These are phyloP conservation scores for Wickerhamomyces xylosicus DNA, from an alignment of 805 yeast genomes.

Conservation along the genomic window DNA sequence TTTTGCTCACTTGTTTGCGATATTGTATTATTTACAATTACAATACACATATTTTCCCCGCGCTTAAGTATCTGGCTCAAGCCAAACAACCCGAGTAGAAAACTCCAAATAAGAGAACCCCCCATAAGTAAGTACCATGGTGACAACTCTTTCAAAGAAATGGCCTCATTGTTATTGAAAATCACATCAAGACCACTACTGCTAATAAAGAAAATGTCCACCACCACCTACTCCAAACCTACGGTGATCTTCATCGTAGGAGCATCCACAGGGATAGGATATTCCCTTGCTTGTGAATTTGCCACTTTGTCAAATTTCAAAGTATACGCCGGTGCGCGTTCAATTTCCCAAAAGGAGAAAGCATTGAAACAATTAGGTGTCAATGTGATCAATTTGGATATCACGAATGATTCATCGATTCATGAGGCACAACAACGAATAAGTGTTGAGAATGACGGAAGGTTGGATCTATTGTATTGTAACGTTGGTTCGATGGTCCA, in stretches of 20 bases:
- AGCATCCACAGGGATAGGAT: conserved; percentile 52
- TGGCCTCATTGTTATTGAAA: too few relatives aligned
- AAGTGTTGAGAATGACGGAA: conserved; percentile 21
- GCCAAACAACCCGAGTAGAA: too few relatives aligned
- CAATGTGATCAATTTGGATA: conserved; percentile 23
- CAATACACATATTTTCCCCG: too few relatives aligned
- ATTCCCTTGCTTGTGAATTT: conserved; percentile 33
- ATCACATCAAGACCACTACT: too few relatives aligned
- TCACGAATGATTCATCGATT: conserved; percentile 22
- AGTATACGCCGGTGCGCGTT: conserved; percentile 26
- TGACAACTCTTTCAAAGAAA: too few relatives aligned
- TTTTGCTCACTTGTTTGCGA: too few relatives aligned
- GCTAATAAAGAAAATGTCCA: too few relatives aligned
- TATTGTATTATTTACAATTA: too few relatives aligned
- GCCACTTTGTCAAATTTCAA: conserved; percentile 29
- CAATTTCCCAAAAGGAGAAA: conserved; percentile 19
- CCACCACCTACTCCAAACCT: too few relatives aligned
- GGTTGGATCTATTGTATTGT: conserved; percentile 27
- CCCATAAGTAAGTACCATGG: too few relatives aligned
- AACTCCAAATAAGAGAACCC: too few relatives aligned
- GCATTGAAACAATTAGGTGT: conserved; percentile 23
- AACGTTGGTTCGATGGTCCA: conserved; percentile 25
- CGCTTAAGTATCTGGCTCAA: too few relatives aligned
- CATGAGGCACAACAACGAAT: conserved; percentile 17
- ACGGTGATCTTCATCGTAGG: conserved; percentile 55